A percentile compares a stretch with the other conserved stretches of the same genome.
These are phyloP conservation scores for Silene uniflora DNA, from an alignment of 148 eudicot species.

Conservation along the genomic window DNA sequence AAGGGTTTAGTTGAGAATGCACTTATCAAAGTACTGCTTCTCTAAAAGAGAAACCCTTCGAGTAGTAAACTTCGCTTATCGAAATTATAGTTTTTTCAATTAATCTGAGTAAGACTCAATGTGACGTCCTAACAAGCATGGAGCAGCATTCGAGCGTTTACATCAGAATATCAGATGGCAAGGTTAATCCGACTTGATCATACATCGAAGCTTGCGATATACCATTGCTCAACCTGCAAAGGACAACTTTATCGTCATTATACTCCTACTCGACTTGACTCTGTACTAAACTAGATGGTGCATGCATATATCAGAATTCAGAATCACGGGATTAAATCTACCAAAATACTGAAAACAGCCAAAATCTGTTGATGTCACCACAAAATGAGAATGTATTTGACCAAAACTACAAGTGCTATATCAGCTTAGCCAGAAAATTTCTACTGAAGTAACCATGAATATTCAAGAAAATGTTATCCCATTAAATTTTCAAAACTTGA, in stretches of 20 bases:
- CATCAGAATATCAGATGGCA: too few relatives aligned
- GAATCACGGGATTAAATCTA: neutral
- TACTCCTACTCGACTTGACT: neutral
- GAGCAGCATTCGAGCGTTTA: too few relatives aligned
- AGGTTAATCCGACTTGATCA: too few relatives aligned
- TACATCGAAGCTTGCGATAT: too few relatives aligned
- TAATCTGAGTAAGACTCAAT: too few relatives aligned
- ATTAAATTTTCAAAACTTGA: slow-evolving; percentile 1
- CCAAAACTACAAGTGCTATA: neutral
- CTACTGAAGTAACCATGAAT: neutral
- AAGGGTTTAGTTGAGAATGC: too few relatives aligned
- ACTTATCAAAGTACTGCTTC: too few relatives aligned
- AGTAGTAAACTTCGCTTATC: too few relatives aligned
- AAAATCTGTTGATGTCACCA: neutral
- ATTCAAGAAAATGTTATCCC: slow-evolving; percentile 9
- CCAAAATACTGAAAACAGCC: neutral
- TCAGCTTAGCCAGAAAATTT: neutral
- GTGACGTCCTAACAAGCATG: neutral
- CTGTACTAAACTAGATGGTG: neutral
- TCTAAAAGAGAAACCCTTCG: too few relatives aligned
- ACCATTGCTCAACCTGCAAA: too few relatives aligned
- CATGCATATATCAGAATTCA: neutral
- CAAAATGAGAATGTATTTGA: neutral
- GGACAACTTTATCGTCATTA: too few relatives aligned
- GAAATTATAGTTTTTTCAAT: too few relatives aligned